Conservation (phyloP, 257 asterid species). For the Ilex aquifolium region DNA sequence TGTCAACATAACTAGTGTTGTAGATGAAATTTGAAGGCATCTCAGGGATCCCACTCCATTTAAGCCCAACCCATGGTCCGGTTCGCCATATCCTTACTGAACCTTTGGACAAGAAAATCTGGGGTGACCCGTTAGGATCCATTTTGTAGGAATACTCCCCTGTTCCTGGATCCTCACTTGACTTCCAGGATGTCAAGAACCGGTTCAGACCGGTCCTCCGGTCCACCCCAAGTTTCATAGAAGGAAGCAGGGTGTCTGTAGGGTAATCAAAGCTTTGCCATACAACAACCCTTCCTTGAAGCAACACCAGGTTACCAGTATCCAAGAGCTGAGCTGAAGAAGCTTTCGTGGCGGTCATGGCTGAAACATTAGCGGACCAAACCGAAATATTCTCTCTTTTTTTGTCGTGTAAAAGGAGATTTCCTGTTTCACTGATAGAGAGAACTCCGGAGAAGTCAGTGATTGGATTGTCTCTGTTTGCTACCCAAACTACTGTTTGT, state of each 20-base stretch:
- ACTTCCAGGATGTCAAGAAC: slow-evolving; percentile 38
- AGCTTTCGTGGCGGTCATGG: background rate
- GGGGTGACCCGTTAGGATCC: slow-evolving; percentile 30
- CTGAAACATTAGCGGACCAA: slow-evolving; percentile 33
- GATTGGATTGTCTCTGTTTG: slow-evolving; percentile 32
- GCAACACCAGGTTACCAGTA: slow-evolving; percentile 37
- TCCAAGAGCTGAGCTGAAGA: slow-evolving; percentile 24
- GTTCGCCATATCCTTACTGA: slow-evolving; percentile 21
- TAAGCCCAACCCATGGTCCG: slow-evolving; percentile 37
- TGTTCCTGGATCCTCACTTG: slow-evolving; percentile 26
- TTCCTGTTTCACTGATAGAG: slow-evolving; percentile 14
- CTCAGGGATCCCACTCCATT: slow-evolving; percentile 34
- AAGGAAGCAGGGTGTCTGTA: slow-evolving; percentile 39
- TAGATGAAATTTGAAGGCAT: slow-evolving; percentile 26
- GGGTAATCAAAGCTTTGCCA: slow-evolving; percentile 64
- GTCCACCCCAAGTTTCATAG: slow-evolving; percentile 30
- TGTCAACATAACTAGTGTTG: slow-evolving; percentile 20
- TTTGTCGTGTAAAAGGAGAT: slow-evolving; percentile 24
- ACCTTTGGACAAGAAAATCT: slow-evolving; percentile 9
- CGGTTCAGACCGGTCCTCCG: slow-evolving; percentile 23
- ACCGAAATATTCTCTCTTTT: background rate
- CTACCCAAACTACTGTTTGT: slow-evolving; percentile 44
- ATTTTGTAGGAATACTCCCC: slow-evolving; percentile 25
- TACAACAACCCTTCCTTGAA: slow-evolving; percentile 10
- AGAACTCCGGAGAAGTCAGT: slow-evolving; percentile 1